Conservation (phyloP, 768 basidiomycete species). For the Neoboletus magnificus region DNA sequence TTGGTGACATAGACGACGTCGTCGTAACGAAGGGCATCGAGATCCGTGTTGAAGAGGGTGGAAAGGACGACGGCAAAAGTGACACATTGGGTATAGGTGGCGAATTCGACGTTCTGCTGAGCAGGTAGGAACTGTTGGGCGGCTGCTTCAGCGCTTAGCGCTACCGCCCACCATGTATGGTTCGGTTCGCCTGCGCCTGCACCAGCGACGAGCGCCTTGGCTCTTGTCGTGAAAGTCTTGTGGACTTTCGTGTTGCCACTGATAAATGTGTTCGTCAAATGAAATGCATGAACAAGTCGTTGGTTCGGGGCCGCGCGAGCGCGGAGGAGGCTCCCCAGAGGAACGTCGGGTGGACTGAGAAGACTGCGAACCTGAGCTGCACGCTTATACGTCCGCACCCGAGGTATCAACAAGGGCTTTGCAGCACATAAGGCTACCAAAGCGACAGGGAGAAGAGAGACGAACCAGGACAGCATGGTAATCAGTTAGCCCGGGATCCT, state of each 20-base stretch:
- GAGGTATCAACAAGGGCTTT: neutral
- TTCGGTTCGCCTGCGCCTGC: neutral
- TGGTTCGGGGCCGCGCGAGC: slow-evolving; percentile 21
- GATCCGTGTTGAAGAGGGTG: slow-evolving; percentile 35
- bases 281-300: slow-evolving; percentile 27
- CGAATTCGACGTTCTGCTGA: slow-evolving; percentile 24
- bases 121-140: slow-evolving; percentile 12
- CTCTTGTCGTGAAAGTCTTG: slow-evolving; percentile 19
- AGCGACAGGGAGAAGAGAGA: neutral
- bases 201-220: slow-evolving; percentile 20
- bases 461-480: neutral
- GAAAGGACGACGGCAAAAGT: slow-evolving; percentile 44
- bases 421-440: neutral
- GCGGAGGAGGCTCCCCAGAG: slow-evolving; percentile 14
- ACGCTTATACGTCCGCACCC: slow-evolving; percentile 8
- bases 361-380: slow-evolving; percentile 4
- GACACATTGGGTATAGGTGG: slow-evolving; percentile 41
- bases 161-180: slow-evolving; percentile 14
- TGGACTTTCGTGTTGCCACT: slow-evolving; percentile 33
- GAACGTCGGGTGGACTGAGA: slow-evolving; percentile 11
- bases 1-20: slow-evolving; percentile 40
- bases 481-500: neutral
- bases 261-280: slow-evolving; percentile 51
- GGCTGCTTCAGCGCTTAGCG: slow-evolving; percentile 12
- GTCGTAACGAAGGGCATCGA: slow-evolving; percentile 26